These are phyloP conservation scores for Wallacemonas sp. DNA, from an alignment of 208 protist genomes.

Conservation along the genomic window DNA sequence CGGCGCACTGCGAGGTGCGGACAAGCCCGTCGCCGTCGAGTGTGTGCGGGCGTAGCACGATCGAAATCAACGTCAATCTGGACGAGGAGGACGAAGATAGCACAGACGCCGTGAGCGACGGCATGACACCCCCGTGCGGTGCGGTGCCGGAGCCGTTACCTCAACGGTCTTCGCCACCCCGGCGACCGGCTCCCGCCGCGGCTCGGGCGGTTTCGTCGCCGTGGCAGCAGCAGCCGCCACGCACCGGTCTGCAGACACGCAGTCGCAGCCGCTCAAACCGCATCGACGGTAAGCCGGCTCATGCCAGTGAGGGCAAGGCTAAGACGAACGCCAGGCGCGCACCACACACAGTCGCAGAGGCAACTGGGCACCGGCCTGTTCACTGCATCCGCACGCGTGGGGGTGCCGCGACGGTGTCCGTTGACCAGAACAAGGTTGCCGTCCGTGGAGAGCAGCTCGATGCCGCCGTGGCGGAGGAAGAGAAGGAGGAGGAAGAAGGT, in stretches of 20 bases:
- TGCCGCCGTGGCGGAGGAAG: not conserved
- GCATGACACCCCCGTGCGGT: not conserved
- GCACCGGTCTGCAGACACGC: not conserved
- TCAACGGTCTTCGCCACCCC: no score
- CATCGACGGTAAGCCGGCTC: not conserved
- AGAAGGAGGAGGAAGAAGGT: slow-evolving; percentile 4
- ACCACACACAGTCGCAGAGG: not conserved
- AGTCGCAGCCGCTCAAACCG: not conserved
- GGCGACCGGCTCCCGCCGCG: no score
- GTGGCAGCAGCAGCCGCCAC: no score
- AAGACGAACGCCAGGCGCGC: not conserved
- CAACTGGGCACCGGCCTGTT: not conserved
- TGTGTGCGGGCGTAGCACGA: slow-evolving; percentile 9
- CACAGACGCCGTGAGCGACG: not conserved
- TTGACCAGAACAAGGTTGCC: no score
- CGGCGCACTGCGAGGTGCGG: not conserved
- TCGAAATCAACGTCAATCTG: slow-evolving; percentile 8
- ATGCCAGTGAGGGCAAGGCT: not conserved
- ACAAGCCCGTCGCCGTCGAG: not conserved
- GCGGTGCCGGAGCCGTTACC: not conserved
- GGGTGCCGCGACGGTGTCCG: not conserved
- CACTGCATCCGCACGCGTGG: slow-evolving; percentile 1
- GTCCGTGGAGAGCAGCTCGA: no score
- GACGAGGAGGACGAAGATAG: not conserved
- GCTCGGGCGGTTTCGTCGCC: no score